phyloP scores from a whole-genome alignment of 2,329 filamentous ascomycete genomes.

The Arthroderma uncinatum region DNA sequence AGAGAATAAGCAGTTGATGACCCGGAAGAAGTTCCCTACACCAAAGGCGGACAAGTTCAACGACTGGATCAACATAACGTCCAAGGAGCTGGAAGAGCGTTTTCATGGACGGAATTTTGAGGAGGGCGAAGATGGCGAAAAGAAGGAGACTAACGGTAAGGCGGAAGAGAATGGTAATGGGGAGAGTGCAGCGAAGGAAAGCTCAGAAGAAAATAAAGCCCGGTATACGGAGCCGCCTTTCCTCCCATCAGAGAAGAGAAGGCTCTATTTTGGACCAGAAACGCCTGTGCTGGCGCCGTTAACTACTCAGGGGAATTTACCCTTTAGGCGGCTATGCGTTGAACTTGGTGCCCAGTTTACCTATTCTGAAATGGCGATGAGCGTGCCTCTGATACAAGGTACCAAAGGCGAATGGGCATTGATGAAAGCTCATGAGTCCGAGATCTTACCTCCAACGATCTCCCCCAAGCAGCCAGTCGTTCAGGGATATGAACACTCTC shows the following conservation, averaged over 20 bases:
- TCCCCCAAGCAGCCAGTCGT: conserved; percentile 46
- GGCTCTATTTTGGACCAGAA: conserved; percentile 85
- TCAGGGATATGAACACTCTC: conserved; percentile 66
- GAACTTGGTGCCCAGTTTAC: conserved; percentile 84
- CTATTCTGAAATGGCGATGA: conserved; percentile 97
- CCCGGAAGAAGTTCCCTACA: conserved; percentile 58
- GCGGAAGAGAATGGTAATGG: conserved; percentile 19
- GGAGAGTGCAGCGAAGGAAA: conserved; percentile 28
- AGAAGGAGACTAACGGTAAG: conserved; percentile 21
- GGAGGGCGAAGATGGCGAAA: conserved; percentile 18
- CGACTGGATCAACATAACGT: conserved; percentile 63
- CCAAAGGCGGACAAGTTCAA: conserved; percentile 65
- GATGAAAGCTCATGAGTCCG: conserved; percentile 81
- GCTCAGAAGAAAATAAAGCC: conserved; percentile 59
- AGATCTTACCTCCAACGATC: conserved; percentile 61
- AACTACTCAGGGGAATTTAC: conserved; percentile 92
- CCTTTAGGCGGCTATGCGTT: conserved; percentile 81
- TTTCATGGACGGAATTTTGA: conserved; percentile 38
- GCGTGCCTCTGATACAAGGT: conserved; percentile 77
- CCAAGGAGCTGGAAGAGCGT: conserved; percentile 38
- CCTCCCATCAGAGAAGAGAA: conserved; percentile 82
- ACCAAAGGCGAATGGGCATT: conserved; percentile 89
- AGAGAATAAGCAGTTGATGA: conserved; percentile 61
- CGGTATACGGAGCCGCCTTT: conserved; percentile 77
- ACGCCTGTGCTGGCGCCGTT: conserved; percentile 89